Evolutionary conservation across 257 asterid genomes (phyloP).

Genomic region (Plantago elongata): DNA sequence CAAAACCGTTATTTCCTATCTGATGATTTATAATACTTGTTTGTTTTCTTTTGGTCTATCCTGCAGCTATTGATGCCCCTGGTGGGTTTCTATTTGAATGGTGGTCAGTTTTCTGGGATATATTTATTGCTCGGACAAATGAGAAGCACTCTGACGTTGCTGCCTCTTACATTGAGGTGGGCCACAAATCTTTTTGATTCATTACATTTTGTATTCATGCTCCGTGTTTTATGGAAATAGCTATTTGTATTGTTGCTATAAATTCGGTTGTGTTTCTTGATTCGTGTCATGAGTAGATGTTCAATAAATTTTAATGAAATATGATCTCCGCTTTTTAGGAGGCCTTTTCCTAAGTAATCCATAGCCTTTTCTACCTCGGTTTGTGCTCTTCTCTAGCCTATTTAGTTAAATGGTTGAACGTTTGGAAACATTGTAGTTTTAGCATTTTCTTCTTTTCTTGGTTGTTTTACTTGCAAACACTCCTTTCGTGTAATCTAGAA

Average conservation of each 20-base stretch:
- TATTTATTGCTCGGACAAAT: constrained; percentile 94
- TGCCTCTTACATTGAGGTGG: constrained; percentile 98
- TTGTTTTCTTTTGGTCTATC: neutral
- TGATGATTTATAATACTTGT: constrained; percentile 8
- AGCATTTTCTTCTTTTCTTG: too few relatives aligned
- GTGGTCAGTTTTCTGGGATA: constrained; percentile 99
- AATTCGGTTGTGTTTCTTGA: neutral
- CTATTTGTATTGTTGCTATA: neutral
- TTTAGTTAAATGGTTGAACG: too few relatives aligned
- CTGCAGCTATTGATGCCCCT: constrained; percentile 97
- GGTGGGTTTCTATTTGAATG: constrained; percentile 98
- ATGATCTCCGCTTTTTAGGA: too few relatives aligned
- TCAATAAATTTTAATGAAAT: too few relatives aligned
- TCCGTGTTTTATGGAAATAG: neutral
- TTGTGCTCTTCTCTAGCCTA: too few relatives aligned
- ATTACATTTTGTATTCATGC: neutral
- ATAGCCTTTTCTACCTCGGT: too few relatives aligned
- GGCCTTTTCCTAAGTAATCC: too few relatives aligned
- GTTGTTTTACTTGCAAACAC: too few relatives aligned
- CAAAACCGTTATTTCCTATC: neutral
- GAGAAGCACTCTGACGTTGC: constrained; percentile 99
- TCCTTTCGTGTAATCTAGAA: too few relatives aligned
- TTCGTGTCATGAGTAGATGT: neutral
- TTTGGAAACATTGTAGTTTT: too few relatives aligned
- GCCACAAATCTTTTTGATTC: constrained; percentile 4